Conservation (phyloP, 2,329 filamentous ascomycete genomes). For the Aspergillus fumigatus region DNA sequence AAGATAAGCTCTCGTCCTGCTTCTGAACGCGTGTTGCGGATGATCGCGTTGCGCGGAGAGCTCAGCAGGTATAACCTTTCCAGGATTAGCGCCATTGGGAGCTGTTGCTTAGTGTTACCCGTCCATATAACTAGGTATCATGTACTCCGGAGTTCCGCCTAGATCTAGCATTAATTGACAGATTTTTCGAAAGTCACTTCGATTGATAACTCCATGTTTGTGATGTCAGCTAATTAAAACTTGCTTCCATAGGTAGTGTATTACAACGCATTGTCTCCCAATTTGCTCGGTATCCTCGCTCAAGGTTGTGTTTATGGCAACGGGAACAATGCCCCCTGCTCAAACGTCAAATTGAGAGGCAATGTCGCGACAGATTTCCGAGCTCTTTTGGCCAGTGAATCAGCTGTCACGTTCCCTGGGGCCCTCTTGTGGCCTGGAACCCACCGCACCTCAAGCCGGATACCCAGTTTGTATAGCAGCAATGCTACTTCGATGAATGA, state of each 20-base stretch:
- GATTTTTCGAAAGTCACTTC: background rate
- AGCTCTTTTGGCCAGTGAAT: background rate
- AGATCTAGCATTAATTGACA: background rate
- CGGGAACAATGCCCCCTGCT: background rate
- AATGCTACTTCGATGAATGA: background rate
- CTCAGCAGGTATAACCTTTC: slow-evolving; percentile 20
- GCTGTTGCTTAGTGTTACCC: background rate
- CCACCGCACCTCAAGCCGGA: background rate
- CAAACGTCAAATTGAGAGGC: background rate
- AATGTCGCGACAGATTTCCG: background rate
- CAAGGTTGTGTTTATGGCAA: background rate
- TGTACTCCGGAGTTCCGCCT: too few species aligned
- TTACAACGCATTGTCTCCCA: background rate
- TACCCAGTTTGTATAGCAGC: background rate
- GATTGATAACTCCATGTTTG: background rate
- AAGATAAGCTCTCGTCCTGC: background rate
- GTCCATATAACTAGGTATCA: background rate
- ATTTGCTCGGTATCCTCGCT: background rate
- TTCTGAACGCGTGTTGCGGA: slow-evolving; percentile 9
- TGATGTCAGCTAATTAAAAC: background rate
- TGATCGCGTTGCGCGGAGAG: slow-evolving; percentile 21
- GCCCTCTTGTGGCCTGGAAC: background rate
- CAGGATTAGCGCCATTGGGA: slow-evolving; percentile 13
- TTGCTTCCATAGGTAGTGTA: background rate
- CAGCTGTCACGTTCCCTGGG: background rate